Conservation (phyloP, 371 early-diverging fungal genomes). For the Paraphysoderma sedebokerense region DNA sequence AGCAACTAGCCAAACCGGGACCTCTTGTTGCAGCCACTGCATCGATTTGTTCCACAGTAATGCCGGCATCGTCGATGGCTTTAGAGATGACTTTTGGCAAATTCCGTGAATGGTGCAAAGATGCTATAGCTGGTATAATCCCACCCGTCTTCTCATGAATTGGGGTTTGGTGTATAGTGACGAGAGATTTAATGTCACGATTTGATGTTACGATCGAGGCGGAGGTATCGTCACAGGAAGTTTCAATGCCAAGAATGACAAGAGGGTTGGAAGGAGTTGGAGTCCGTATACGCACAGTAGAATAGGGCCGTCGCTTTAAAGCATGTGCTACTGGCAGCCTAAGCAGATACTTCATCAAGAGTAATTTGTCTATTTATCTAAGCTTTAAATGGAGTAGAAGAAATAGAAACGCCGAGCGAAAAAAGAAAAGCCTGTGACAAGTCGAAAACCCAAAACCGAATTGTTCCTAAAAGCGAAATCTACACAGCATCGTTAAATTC, state of each 20-base stretch:
- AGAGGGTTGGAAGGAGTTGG: too few relatives aligned
- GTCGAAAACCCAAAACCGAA: too few relatives aligned
- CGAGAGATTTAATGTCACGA: constrained; percentile 43
- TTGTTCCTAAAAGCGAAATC: too few relatives aligned
- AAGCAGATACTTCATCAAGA: too few relatives aligned
- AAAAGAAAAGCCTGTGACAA: too few relatives aligned
- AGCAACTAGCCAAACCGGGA: constrained; percentile 56
- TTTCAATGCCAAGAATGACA: constrained; percentile 53
- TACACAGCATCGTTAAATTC: too few relatives aligned
- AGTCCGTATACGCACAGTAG: too few relatives aligned
- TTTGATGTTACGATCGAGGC: constrained; percentile 59
- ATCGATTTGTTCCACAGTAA: constrained; percentile 42
- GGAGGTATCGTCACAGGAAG: constrained; percentile 72
- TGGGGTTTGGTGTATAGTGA: constrained; percentile 41
- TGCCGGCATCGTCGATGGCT: constrained; percentile 34
- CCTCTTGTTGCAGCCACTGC: constrained; percentile 68
- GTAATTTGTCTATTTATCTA: too few relatives aligned
- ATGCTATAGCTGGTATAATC: constrained; percentile 59
- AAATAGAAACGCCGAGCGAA: too few relatives aligned
- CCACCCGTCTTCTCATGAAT: constrained; percentile 66
- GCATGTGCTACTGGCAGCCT: too few relatives aligned
- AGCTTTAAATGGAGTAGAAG: too few relatives aligned
- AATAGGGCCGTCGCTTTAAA: too few relatives aligned
- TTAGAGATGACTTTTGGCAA: constrained; percentile 44
- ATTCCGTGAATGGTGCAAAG: constrained; percentile 43